Base-by-base conservation (phyloP, 768 basidiomycete genomes). In the Obba rivulosa region DNA sequence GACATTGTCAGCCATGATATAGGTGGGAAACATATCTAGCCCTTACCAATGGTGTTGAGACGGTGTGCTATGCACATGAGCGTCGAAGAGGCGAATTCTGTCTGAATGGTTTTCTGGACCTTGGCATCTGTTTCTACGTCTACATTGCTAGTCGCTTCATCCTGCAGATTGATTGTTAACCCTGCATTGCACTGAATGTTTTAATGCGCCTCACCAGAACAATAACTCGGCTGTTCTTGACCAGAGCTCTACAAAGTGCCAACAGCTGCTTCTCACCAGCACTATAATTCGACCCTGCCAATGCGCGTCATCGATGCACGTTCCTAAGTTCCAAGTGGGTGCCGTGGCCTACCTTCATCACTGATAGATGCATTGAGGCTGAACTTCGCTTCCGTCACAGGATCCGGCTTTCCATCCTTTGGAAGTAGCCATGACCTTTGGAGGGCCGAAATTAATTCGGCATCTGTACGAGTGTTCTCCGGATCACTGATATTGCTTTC, bases 211-310 rank as follows among this genome's bases (percentile, higher is more conserved):
- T 43, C 23, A 80, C 89, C 43, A 91, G 68, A 8, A 92, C 78
- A 41, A 92, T 83, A 55, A 92, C 78, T 8, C 80, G 69, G 59
- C 83, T 87, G 16, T 79, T 77, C 36, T 86, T 73, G 34, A 91
- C 71, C 28, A 92, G 67, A 0, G 90, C 88, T 7, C 89, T 76
- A 1, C 87, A 88, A 79, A 91, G 83, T 1, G 88, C 85, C 42
- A 92, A 82, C 20, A 91, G 68, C 56, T 97, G 93, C 21, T 92
- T 70, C 63, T 97, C 92, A 14, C 94, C 93, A 43, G 92, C 88
- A 2, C 54, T 75, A 69, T 45, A 67, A 52, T n/a, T 72, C 52
- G 31, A 71, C 1, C 80, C 78, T 80, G 43, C 4, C 14, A 41
- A 28, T 18, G 45, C 21, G 35, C 28, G 34, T 10, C 34, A 35